phyloP scores from a whole-genome alignment of 2,329 filamentous ascomycete species.

The Trichoderma sp. region DNA sequence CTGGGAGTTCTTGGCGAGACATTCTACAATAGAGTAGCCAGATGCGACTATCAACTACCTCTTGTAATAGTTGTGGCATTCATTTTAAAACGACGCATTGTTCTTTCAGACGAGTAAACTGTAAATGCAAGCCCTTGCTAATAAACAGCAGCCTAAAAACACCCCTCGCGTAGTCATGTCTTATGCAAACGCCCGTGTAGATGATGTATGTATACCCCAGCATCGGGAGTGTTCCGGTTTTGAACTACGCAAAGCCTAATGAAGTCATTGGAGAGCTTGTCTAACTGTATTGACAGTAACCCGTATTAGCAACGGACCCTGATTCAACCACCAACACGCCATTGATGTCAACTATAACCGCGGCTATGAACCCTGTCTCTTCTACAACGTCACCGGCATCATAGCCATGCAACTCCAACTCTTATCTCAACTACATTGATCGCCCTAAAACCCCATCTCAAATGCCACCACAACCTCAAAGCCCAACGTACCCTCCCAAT shows the following conservation, averaged over 20 bases:
- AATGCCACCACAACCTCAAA: neutral
- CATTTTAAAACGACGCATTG: neutral
- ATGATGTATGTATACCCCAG: neutral
- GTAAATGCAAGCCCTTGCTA: neutral
- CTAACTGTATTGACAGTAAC: neutral
- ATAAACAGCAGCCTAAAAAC: neutral
- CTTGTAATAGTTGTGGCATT: neutral
- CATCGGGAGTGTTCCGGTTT: neutral
- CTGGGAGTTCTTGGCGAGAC: neutral
- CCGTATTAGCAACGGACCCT: neutral
- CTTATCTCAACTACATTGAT: neutral
- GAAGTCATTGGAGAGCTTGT: neutral
- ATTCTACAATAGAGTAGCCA: too few species aligned
- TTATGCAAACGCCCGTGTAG: neutral
- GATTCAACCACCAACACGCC: neutral
- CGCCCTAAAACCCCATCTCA: neutral
- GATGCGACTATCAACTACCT: neutral
- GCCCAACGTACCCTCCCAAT: conserved; percentile 8
- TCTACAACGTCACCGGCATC: conserved; percentile 6
- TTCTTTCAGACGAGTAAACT: neutral
- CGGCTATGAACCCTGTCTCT: neutral
- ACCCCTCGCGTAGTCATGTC: neutral
- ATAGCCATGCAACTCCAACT: neutral
- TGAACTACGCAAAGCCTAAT: neutral
- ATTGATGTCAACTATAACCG: neutral